Conservation (phyloP, 73 alveolate genomes). For the Symbiodinium pilosum region DNA sequence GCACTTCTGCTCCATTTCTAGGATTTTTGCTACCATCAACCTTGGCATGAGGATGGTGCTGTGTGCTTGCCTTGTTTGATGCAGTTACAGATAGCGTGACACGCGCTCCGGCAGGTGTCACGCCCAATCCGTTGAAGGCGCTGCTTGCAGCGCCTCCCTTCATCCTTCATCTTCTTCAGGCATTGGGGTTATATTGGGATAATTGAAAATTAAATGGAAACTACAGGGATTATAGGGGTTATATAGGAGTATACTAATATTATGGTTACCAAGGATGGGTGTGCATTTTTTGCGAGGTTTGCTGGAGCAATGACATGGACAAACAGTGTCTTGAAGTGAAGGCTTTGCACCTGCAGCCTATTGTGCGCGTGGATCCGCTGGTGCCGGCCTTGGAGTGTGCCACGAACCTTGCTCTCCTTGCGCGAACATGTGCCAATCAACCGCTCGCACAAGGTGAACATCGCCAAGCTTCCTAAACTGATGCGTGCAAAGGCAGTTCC, state of each 20-base stretch:
- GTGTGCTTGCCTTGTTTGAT: no score
- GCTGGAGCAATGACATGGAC: no score
- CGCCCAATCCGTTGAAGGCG: neutral
- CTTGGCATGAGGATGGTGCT: no score
- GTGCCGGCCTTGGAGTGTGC: neutral
- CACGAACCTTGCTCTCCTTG: no score
- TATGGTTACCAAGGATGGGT: no score
- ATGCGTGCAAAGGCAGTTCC: neutral
- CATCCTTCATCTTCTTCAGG: constrained; percentile 52
- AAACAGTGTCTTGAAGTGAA: neutral
- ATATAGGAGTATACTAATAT: no score
- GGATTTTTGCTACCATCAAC: no score
- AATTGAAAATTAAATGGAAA: no score
- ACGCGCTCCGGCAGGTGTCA: neutral
- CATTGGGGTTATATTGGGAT: no score
- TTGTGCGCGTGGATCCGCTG: constrained; percentile 28
- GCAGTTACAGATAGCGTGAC: no score
- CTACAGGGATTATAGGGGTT: no score
- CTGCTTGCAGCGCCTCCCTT: constrained; percentile 20
- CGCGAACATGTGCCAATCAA: neutral
- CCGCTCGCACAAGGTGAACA: neutral
- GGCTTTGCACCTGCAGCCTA: constrained; percentile 55
- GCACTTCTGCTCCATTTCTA: no score
- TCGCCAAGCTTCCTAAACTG: neutral
- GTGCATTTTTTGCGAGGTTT: neutral